Conservation (phyloP, 345 rosid species). For the Clausena lansium region DNA sequence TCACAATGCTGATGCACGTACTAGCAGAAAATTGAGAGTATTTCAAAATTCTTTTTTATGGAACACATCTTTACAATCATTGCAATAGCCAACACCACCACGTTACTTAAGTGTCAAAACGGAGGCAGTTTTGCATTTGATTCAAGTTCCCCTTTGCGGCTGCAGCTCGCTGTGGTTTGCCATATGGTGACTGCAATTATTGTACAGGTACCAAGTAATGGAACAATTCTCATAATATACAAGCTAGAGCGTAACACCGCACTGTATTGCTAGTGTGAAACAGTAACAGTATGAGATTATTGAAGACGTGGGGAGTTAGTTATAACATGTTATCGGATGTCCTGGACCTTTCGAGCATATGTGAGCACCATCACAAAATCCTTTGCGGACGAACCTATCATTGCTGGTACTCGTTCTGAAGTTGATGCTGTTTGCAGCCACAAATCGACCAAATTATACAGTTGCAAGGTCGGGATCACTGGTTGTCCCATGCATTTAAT, state of each 20-base stretch:
- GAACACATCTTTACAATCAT: not conserved
- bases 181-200: not conserved
- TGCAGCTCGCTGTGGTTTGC: not conserved
- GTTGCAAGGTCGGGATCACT: conserved; percentile 52
- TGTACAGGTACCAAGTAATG: not conserved
- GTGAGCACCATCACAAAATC: conserved; percentile 77
- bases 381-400: conserved; percentile 73
- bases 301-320: not conserved
- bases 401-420: conserved; percentile 45
- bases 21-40: not conserved
- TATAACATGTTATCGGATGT: conserved; percentile 11
- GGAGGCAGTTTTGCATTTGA: not conserved
- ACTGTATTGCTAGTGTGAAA: not conserved
- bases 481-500: conserved; percentile 77
- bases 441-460: conserved; percentile 57
- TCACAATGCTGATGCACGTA: not conserved
- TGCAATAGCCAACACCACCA: not conserved
- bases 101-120: not conserved
- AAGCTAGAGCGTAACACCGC: conserved; percentile 11
- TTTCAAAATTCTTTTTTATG: not conserved
- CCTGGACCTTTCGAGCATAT: conserved; percentile 50
- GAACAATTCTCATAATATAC: conserved; percentile 4
- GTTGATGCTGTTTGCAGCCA: conserved; percentile 62
- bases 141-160: not conserved
- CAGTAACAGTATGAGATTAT: not conserved